Base-by-base conservation (phyloP, 768 basidiomycete species). In the Boletus huronensis region DNA sequence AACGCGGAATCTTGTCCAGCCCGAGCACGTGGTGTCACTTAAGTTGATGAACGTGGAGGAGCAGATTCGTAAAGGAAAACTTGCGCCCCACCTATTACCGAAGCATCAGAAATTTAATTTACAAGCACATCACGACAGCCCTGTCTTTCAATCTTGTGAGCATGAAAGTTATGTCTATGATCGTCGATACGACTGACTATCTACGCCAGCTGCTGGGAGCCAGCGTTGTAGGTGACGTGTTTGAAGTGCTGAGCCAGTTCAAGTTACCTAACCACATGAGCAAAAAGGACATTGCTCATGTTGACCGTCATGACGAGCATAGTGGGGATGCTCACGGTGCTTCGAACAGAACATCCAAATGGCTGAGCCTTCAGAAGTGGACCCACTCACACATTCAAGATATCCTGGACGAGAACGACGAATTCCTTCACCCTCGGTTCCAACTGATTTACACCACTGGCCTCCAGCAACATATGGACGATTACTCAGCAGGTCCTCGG, bases 1-100 rank as follows among this genome's bases (percentile, higher is more conserved):
- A 61, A 34, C 58, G 66, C 19, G 80, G 80, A 0, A 57, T 82
- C 62, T 82, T 3, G 59, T 66, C 10, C 80, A 82, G 45, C 81
- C 80, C 0, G 79, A 82, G 43, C 79, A 82, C 38, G 72, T 79
- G 3, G 69, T 80, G 2, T 81, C 80, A 0, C 76, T 76, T 53
- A 69, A 73, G 52, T 64, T 82, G 29, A 74, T 75, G 73, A 66
- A 68, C 0, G 56, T 80, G 8, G 73, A 81, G 34, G 55, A 51
- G 36, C 58, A 64, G n/a, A 49, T 71, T 13, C 31, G 21, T 23
- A 3, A 11, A 31, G 2, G 23, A 9, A 26, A 38, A 13, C 8
- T 52, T 6, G 48, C 48, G 23, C 55, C 64, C 2, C 26, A 49
- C 23, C 31, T 45, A 3, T 54, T 72, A 29, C 42, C 70, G 25